A percentile compares a stretch with the other conserved stretches of the same genome.
These are phyloP conservation scores for Scenedesmus sp. DNA, from an alignment of 163 green algal species.

Conservation along the genomic window DNA sequence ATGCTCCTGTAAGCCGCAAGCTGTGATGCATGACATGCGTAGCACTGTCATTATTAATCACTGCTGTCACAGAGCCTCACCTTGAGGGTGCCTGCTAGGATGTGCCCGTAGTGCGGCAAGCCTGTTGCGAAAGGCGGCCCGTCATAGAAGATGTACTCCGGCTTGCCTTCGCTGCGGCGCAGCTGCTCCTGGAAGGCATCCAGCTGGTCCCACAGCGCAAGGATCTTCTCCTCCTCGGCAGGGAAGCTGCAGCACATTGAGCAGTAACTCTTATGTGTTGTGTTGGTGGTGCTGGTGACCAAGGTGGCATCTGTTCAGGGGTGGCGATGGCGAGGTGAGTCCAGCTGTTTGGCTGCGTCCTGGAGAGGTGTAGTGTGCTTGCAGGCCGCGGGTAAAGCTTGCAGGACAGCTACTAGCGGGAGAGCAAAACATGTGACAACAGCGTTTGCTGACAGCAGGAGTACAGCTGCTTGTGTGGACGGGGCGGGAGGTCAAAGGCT, in stretches of 20 bases:
- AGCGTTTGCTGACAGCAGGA: too few relatives aligned
- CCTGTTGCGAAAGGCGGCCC: conserved; percentile 98
- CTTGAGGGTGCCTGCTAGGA: conserved; percentile 99
- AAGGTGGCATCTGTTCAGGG: neutral
- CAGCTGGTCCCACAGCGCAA: conserved; percentile 89
- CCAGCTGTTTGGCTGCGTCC: neutral
- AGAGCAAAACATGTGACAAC: too few relatives aligned
- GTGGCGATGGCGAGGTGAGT: neutral
- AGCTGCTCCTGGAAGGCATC: conserved; percentile 96
- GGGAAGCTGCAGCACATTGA: conserved; percentile 79
- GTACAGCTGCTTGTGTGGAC: too few relatives aligned
- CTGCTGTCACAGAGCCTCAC: conserved; percentile 61
- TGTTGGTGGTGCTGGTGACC: neutral
- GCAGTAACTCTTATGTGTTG: neutral
- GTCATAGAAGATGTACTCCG: conserved; percentile 97
- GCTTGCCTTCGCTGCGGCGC: conserved; percentile 86
- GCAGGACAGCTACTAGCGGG: neutral
- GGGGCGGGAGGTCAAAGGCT: too few relatives aligned
- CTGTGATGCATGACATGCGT: neutral
- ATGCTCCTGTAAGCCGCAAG: too few relatives aligned
- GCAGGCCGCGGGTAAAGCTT: neutral
- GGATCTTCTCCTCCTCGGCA: conserved; percentile 84
- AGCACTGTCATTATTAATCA: neutral
- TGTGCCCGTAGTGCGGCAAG: conserved; percentile 98
- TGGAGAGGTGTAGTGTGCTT: neutral